These are phyloP conservation scores for Gillenia trifoliata DNA, from an alignment of 306 rosid genomes.

Conservation along the genomic window DNA sequence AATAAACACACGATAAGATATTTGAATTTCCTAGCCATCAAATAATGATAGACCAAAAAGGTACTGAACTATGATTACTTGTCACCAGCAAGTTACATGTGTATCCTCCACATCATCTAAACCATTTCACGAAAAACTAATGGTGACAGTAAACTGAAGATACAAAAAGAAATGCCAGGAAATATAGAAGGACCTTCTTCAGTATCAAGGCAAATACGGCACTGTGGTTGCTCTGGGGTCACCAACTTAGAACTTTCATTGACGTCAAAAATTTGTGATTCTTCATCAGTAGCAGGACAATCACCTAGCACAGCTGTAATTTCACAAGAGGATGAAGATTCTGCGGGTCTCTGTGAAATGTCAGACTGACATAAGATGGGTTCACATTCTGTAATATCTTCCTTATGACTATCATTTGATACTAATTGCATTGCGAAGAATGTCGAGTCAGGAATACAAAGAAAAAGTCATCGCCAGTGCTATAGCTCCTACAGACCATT, in stretches of 20 bases:
- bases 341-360: constrained; percentile 32
- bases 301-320: constrained; percentile 49
- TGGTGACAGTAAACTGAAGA: constrained; percentile 9
- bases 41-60: background rate
- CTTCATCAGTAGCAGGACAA: constrained; percentile 24
- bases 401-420: constrained; percentile 53
- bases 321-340: constrained; percentile 67
- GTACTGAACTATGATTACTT: background rate
- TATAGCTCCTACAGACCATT: constrained; percentile 49
- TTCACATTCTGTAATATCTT: constrained; percentile 55
- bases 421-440: constrained; percentile 75
- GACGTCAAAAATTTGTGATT: constrained; percentile 36
- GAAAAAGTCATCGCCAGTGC: constrained; percentile 46
- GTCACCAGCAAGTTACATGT: background rate
- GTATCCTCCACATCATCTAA: background rate
- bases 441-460: constrained; percentile 36
- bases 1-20: constrained; percentile 1
- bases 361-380: constrained; percentile 71
- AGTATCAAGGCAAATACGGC: constrained; percentile 92
- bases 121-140: background rate
- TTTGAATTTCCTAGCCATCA: background rate
- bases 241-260: constrained; percentile 60
- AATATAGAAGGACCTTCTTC: constrained; percentile 63
- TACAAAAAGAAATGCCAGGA: constrained; percentile 9
- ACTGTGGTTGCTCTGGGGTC: constrained; percentile 70